Conservation (phyloP, 129 eudicot genomes). For the Pittosporum tobira region DNA sequence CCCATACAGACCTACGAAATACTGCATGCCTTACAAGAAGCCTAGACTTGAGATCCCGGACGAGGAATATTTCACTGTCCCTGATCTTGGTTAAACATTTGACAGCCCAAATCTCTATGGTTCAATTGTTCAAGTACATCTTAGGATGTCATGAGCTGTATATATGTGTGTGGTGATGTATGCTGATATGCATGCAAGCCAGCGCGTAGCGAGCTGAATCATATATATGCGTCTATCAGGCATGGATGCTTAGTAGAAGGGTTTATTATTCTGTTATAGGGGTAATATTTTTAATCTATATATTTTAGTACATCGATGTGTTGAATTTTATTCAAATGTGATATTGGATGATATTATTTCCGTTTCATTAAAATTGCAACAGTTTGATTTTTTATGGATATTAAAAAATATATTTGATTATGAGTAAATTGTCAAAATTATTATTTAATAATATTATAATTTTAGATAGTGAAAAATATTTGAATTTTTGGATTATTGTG, state of each 20-base stretch:
- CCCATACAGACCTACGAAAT: conserved; percentile 39
- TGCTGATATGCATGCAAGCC: not conserved
- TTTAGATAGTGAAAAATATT: too few species aligned
- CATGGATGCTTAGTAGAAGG: not conserved
- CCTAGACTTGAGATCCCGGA: conserved; percentile 54
- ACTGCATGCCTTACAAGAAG: conserved; percentile 53
- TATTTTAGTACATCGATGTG: not conserved
- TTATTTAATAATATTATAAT: too few species aligned
- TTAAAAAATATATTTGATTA: too few species aligned
- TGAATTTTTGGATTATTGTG: too few species aligned
- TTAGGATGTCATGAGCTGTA: not conserved
- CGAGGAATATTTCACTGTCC: conserved; percentile 79
- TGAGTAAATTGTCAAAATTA: too few species aligned
- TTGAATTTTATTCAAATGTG: not conserved
- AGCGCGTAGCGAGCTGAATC: not conserved
- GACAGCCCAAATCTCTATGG: not conserved
- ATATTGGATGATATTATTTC: too few species aligned
- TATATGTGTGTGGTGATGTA: not conserved
- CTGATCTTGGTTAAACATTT: conserved; percentile 78
- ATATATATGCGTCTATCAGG: not conserved
- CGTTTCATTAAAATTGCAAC: too few species aligned
- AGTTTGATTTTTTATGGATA: too few species aligned
- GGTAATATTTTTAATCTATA: not conserved
- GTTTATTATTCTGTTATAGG: not conserved
- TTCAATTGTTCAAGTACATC: not conserved